Base-by-base conservation (phyloP, 306 rosid species). In the Clitoria ternatea region DNA sequence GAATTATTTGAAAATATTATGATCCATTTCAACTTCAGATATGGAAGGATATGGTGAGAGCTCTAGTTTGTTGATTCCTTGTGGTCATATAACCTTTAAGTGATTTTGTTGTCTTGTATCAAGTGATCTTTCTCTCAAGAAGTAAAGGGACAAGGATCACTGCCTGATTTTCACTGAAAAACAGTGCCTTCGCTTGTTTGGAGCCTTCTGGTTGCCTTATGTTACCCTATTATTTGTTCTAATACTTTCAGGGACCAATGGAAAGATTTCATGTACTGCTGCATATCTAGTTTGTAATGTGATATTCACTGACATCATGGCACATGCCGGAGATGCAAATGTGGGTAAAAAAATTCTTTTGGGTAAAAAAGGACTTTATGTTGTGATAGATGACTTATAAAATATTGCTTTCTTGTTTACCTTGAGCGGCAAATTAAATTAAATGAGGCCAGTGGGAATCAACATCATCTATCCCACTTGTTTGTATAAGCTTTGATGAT, bases 251-350 rank as follows among this genome's bases (percentile, higher is more conserved):
- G 96, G 98, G 32, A 88, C 98, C 20, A 80, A 89, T 45, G 98
- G 96, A 50, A 86, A 85, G 33, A 18, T 78, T 53, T 30, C 98
- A 19, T 92, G 96, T 61, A 30, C 75, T 77, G 80, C 96, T 69
- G 86, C 96, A 48, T 83, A 78, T 64, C 82, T 81, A 53, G 85
- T 81, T 61, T 92, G 98, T 82, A 92, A 88, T 71, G 61, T 79
- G 75, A 86, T 92, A 53, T 92, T 92, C 84, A 83, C 35, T 62
- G 82, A 90, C 88, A 92, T 92, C 71, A n/a, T 85, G 74, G 39
- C 82, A 23, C 90, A 68, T 65, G 87, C 88, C 2, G 86, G 87
- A 54, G 62, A 75, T 79, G 59, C 12, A 63, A 92, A 89, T 81
- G 96, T 89, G 84, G 80, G 81, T 13, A 42, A 42, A 32, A 7